A percentile compares a stretch with the other conserved stretches of the same genome.
These are phyloP conservation scores for Allium sativum DNA, from an alignment of 106 monocot genomes.

Conservation along the genomic window DNA sequence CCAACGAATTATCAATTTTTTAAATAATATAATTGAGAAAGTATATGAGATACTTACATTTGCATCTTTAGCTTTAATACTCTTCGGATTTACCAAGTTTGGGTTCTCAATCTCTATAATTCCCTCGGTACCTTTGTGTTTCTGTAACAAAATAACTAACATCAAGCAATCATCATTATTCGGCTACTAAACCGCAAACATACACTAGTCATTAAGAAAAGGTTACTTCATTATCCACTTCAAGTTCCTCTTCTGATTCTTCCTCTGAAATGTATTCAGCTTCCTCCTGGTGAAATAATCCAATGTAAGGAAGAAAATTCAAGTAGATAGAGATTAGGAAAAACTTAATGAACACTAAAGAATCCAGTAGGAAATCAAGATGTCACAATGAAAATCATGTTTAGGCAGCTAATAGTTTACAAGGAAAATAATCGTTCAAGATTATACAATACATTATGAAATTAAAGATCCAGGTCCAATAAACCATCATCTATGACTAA, in stretches of 20 bases:
- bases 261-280: slow-evolving; percentile 42
- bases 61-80: slow-evolving; percentile 64
- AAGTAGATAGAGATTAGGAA: neutral
- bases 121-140: slow-evolving; percentile 74
- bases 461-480: no score
- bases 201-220: neutral
- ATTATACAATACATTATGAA: no score
- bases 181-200: neutral
- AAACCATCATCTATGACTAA: no score
- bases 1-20: no score
- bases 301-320: neutral
- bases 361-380: neutral
- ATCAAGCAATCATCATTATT: neutral
- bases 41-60: slow-evolving; percentile 46
- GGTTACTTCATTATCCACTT: slow-evolving; percentile 11
- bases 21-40: neutral
- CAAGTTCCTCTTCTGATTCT: slow-evolving; percentile 36
- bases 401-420: no score
- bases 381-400: no score
- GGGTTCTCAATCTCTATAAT: slow-evolving; percentile 79
- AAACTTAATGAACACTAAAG: neutral
- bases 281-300: slow-evolving; percentile 20
- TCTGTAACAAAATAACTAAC: slow-evolving; percentile 32
- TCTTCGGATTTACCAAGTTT: slow-evolving; percentile 74
- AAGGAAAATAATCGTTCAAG: no score